These are phyloP conservation scores for Citrullus amarus DNA, from an alignment of 306 rosid genomes.

Conservation along the genomic window DNA sequence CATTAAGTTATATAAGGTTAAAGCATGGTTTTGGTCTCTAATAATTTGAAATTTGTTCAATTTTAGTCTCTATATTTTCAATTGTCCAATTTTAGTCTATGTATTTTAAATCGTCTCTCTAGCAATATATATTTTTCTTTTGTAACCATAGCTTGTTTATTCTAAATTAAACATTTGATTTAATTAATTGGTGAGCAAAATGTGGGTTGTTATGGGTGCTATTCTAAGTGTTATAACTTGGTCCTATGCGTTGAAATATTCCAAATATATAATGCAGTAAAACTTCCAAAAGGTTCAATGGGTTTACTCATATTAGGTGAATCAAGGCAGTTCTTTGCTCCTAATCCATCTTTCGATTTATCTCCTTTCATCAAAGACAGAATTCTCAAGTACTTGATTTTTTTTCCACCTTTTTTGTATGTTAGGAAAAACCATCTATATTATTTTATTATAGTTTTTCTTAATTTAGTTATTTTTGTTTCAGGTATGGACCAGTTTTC, in stretches of 20 bases:
- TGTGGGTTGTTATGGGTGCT: conserved; percentile 26
- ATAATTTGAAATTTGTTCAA: too few species aligned
- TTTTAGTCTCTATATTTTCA: too few species aligned
- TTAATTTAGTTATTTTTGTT: background rate
- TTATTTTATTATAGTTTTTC: too few species aligned
- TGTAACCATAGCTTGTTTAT: background rate
- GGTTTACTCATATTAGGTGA: conserved; percentile 61
- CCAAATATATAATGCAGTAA: conserved; percentile 33
- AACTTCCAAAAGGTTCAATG: conserved; percentile 78
- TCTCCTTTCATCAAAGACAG: conserved; percentile 55
- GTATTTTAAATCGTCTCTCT: background rate
- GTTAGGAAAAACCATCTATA: too few species aligned
- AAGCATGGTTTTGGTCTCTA: too few species aligned
- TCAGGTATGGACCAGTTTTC: conserved; percentile 55
- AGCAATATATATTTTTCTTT: too few species aligned
- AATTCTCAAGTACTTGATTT: conserved; percentile 26
- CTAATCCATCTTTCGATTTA: conserved; percentile 31
- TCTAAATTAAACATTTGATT: background rate
- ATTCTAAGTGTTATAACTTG: conserved; percentile 24
- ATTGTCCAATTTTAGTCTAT: too few species aligned
- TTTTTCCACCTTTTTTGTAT: background rate
- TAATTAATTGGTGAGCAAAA: conserved; percentile 1
- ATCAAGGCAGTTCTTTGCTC: conserved; percentile 47
- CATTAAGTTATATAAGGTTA: too few species aligned
- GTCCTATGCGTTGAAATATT: conserved; percentile 50